A percentile compares a stretch with the other conserved stretches of the same genome.
Conservation (phyloP, 257 asterid species). For the Rauvolfia tetraphylla region DNA sequence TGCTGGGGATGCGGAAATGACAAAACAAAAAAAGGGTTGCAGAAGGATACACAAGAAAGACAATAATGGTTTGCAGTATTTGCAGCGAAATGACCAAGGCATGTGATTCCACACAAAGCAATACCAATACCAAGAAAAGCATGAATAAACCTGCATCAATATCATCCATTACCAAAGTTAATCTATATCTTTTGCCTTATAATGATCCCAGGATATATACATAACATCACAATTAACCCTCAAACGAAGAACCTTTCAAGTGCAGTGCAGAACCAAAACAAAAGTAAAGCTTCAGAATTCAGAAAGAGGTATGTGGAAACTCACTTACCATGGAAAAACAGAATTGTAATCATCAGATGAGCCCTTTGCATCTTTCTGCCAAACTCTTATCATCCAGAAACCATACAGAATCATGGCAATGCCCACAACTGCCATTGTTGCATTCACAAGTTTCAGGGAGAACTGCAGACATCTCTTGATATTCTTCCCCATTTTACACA, state of each 20-base stretch:
- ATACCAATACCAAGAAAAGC: conserved; percentile 53
- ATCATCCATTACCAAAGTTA: background rate
- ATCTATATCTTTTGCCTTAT: background rate
- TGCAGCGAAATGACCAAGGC: conserved; percentile 59
- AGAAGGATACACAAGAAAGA: conserved; percentile 53
- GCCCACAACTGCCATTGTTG: conserved; percentile 34
- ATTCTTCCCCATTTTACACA: conserved; percentile 17
- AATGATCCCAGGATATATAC: no score
- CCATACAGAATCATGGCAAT: conserved; percentile 37
- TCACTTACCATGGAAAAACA: conserved; percentile 47
- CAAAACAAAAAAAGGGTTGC: no score
- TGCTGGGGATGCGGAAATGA: no score
- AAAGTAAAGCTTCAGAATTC: background rate
- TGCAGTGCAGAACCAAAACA: no score
- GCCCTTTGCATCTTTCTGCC: conserved; percentile 33
- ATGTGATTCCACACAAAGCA: conserved; percentile 48
- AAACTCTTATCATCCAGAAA: conserved; percentile 37
- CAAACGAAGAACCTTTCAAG: no score
- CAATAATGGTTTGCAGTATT: conserved; percentile 33
- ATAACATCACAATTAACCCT: no score
- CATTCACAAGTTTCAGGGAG: conserved; percentile 39
- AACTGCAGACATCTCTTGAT: conserved; percentile 25
- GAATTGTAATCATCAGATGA: conserved; percentile 17
- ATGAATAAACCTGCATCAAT: conserved; percentile 49
- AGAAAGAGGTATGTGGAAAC: background rate